A percentile compares a stretch with the other conserved stretches of the same genome.
These are phyloP conservation scores for Penicillium cosmopolitanum DNA, from an alignment of 495 filamentous ascomycete genomes.

Conservation along the genomic window DNA sequence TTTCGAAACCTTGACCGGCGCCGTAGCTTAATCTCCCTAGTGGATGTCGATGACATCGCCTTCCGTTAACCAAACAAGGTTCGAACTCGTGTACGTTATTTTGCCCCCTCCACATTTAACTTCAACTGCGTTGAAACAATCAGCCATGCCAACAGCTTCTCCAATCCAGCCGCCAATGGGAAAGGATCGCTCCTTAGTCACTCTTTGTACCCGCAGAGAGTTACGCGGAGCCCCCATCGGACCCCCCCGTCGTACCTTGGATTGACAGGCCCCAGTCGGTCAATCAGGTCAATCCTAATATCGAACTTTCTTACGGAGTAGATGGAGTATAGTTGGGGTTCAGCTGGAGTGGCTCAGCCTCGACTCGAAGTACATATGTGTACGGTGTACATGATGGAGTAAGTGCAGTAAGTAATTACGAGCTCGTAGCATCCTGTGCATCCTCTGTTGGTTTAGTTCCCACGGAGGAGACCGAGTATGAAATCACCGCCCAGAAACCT, in stretches of 20 bases:
- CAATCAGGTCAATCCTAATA: slow-evolving; percentile 27
- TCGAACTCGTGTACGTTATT: slow-evolving; percentile 2
- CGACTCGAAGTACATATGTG: not conserved
- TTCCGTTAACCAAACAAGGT: not conserved
- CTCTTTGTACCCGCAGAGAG: slow-evolving; percentile 2
- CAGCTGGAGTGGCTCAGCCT: not conserved
- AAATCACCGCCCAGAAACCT: not conserved
- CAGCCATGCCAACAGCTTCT: not conserved
- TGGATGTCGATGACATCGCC: slow-evolving; percentile 20
- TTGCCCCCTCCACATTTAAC: not conserved
- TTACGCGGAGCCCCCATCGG: slow-evolving; percentile 6
- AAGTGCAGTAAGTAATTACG: not conserved
- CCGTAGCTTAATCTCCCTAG: slow-evolving; percentile 27
- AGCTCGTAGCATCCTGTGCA: not conserved
- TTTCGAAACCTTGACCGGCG: slow-evolving; percentile 14
- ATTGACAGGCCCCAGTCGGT: slow-evolving; percentile 14
- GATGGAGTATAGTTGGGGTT: not conserved
- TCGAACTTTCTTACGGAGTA: not conserved
- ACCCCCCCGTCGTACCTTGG: slow-evolving; percentile 22
- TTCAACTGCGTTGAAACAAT: slow-evolving; percentile 1
- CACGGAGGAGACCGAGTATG: slow-evolving; percentile 13
- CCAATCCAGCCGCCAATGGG: slow-evolving; percentile 1
- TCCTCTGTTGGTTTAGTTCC: not conserved
- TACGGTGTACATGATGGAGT: not conserved
- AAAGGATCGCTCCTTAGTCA: not conserved